Conservation (phyloP, 179 eudicot species). For the Beta corolliflora region DNA sequence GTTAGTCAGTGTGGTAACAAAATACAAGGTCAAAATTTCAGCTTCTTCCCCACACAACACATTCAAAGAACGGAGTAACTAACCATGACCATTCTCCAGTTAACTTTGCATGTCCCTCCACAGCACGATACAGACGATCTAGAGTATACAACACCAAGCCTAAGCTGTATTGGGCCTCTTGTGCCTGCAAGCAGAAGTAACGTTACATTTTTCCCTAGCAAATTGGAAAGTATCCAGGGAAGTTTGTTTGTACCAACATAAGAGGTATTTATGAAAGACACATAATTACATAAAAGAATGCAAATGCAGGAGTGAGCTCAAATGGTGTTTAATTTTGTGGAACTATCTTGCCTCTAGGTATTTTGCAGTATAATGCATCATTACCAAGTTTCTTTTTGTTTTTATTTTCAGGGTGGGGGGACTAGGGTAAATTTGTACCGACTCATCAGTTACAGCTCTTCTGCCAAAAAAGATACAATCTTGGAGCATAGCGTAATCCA, state of each 20-base stretch:
- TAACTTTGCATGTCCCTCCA: slow-evolving; percentile 75
- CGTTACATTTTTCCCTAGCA: background rate
- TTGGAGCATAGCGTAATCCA: background rate
- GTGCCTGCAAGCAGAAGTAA: slow-evolving; percentile 48
- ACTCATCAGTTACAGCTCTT: background rate
- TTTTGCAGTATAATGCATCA: background rate
- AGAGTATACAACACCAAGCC: slow-evolving; percentile 77
- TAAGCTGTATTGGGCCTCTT: slow-evolving; percentile 76
- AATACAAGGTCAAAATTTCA: too few relatives aligned
- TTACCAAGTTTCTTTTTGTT: background rate
- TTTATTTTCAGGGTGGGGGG: background rate
- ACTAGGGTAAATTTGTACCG: background rate
- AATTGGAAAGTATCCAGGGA: background rate
- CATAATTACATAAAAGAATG: background rate
- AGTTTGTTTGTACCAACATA: background rate
- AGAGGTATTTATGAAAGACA: background rate
- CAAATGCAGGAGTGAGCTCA: background rate
- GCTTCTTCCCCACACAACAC: too few relatives aligned
- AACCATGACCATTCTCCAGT: slow-evolving; percentile 94
- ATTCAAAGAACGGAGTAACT: slow-evolving; percentile 23
- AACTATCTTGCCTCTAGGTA: too few relatives aligned
- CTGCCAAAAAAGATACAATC: background rate
- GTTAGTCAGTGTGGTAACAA: background rate
- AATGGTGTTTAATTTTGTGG: too few relatives aligned
- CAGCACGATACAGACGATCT: slow-evolving; percentile 78